A percentile compares a stretch with the other conserved stretches of the same genome.
Conservation (phyloP, 2,329 filamentous ascomycete species). For the Zymoseptoria crescenta region DNA sequence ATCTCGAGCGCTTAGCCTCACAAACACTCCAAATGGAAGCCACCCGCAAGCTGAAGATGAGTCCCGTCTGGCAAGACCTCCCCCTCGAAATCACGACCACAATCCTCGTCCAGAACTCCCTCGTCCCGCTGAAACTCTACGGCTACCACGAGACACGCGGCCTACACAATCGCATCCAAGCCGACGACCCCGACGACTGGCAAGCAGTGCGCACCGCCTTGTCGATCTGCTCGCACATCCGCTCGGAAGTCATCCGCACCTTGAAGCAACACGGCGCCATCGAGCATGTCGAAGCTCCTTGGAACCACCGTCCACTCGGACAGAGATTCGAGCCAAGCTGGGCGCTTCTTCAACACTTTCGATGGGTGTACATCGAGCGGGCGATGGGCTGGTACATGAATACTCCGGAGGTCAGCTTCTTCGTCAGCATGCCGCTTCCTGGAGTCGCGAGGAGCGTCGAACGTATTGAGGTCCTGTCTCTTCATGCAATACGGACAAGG, state of each 20-base stretch:
- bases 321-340: too few relatives aligned
- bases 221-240: neutral
- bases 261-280: neutral
- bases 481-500: too few relatives aligned
- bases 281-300: neutral
- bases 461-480: neutral
- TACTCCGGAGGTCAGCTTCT: neutral
- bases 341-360: neutral
- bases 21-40: too few relatives aligned
- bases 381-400: too few relatives aligned
- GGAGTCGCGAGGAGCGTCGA: neutral
- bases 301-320: too few relatives aligned
- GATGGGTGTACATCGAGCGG: neutral
- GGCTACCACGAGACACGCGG: neutral
- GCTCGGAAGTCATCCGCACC: neutral
- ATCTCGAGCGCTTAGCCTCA: neutral
- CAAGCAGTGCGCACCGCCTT: neutral
- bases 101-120: neutral
- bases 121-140: neutral
- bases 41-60: neutral
- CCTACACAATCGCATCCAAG: neutral
- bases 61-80: neutral
- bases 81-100: neutral
- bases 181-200: neutral
- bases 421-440: neutral